Evolutionary conservation across 495 filamentous ascomycete genomes (phyloP).

Genomic region (Hypomontagnella monticulosa): DNA sequence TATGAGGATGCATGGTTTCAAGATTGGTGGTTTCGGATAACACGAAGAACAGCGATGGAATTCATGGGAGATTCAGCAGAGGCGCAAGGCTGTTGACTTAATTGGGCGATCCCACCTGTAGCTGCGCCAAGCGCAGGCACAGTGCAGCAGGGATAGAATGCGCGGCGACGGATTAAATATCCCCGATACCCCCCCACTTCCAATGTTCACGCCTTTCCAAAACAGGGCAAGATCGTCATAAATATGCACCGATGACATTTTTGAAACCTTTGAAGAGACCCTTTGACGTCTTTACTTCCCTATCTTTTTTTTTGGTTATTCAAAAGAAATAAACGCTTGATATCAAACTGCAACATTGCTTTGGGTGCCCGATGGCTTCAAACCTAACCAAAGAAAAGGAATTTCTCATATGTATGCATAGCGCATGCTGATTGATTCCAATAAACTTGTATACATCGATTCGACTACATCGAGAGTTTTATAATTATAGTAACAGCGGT

Average conservation of each 20-base stretch:
- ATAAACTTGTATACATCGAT: neutral
- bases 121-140: neutral
- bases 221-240: conserved; percentile 1
- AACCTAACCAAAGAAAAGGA: neutral
- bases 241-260: conserved; percentile 21
- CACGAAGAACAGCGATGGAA: conserved; percentile 3
- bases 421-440: neutral
- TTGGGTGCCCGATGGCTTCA: neutral
- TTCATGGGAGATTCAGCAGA: conserved; percentile 10
- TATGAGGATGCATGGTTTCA: conserved; percentile 23
- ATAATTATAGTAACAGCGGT: neutral
- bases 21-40: conserved; percentile 8
- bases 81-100: conserved; percentile 18
- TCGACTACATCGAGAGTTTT: neutral
- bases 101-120: conserved; percentile 19
- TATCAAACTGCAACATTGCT: neutral
- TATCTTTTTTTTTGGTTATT: neutral
- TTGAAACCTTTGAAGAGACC: conserved; percentile 1
- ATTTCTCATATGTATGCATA: conserved; percentile 3
- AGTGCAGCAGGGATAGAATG: neutral
- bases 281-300: conserved; percentile 18
- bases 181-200: neutral
- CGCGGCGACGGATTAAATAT: conserved; percentile 14
- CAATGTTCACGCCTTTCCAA: neutral
- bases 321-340: neutral